Evolutionary conservation across 768 basidiomycete genomes (phyloP).

Genomic region (Termitomyces titanicus): DNA sequence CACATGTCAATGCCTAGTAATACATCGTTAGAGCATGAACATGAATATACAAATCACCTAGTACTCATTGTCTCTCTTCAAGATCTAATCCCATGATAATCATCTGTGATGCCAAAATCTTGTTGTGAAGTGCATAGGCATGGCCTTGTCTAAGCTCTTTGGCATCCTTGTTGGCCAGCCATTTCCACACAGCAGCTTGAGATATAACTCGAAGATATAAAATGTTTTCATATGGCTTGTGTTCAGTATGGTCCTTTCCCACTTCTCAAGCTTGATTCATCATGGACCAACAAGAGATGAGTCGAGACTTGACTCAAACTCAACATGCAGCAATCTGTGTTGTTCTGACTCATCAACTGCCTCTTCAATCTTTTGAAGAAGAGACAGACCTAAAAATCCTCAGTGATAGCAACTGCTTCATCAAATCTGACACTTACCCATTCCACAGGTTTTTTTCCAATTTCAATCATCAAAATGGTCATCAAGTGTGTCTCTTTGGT

Average conservation of each 20-base stretch:
- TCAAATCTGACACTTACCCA: background rate
- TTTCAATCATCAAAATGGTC: constrained; percentile 24
- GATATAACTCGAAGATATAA: constrained; percentile 7
- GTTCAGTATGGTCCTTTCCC: constrained; percentile 5
- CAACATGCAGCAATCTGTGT: background rate
- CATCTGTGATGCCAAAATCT: constrained; percentile 1
- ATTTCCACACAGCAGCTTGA: constrained; percentile 6
- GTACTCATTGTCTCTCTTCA: constrained; percentile 16
- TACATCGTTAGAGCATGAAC: no score
- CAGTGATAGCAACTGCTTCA: no score
- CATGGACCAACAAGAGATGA: background rate
- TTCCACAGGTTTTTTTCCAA: background rate
- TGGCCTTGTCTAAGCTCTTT: background rate
- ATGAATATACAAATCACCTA: no score
- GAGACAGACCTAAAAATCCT: no score
- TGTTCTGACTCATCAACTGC: no score
- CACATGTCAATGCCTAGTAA: no score
- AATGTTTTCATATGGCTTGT: constrained; percentile 6
- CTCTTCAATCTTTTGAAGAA: no score
- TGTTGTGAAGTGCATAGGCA: constrained; percentile 1
- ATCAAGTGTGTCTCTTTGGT: constrained; percentile 20
- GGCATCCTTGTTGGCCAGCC: constrained; percentile 11
- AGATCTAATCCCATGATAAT: constrained; percentile 14
- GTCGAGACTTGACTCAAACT: constrained; percentile 1
- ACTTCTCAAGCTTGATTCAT: background rate